Conservation (phyloP, 192 early-diverging fungal genomes). For the Spizellomyces sp. region DNA sequence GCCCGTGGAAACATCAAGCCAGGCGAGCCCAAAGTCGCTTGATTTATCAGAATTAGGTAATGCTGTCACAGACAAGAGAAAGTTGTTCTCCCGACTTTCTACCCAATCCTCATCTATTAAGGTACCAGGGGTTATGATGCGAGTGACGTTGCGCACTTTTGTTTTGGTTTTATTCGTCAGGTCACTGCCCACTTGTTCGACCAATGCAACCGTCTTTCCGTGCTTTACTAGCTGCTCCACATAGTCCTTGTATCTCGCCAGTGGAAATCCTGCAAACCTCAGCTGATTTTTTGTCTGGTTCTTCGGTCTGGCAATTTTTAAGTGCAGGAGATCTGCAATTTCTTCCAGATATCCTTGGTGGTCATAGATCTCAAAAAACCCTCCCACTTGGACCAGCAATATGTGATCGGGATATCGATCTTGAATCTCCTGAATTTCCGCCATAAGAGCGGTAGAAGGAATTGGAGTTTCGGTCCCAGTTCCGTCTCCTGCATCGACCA, state of each 20-base stretch:
- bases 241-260: slow-evolving; percentile 24
- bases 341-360: slow-evolving; percentile 32
- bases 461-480: background rate
- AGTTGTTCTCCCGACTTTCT: slow-evolving; percentile 63
- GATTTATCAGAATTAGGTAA: slow-evolving; percentile 23
- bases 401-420: slow-evolving; percentile 37
- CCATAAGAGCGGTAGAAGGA: slow-evolving; percentile 19
- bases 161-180: slow-evolving; percentile 24
- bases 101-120: slow-evolving; percentile 54
- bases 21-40: slow-evolving; percentile 69
- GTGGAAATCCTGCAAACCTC: slow-evolving; percentile 46
- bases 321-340: slow-evolving; percentile 23
- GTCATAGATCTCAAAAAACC: slow-evolving; percentile 57
- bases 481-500: no score
- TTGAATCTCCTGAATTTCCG: slow-evolving; percentile 30
- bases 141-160: slow-evolving; percentile 67
- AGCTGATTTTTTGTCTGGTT: background rate
- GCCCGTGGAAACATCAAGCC: slow-evolving; percentile 91
- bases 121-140: slow-evolving; percentile 87
- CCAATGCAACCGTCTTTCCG: slow-evolving; percentile 52
- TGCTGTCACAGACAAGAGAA: slow-evolving; percentile 64
- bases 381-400: slow-evolving; percentile 52
- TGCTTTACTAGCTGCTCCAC: slow-evolving; percentile 32
- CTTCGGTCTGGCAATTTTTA: background rate
- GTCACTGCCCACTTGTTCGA: slow-evolving; percentile 38